Conservation (phyloP, 169 alveolate genomes). For the Amoebophrya sp. region DNA sequence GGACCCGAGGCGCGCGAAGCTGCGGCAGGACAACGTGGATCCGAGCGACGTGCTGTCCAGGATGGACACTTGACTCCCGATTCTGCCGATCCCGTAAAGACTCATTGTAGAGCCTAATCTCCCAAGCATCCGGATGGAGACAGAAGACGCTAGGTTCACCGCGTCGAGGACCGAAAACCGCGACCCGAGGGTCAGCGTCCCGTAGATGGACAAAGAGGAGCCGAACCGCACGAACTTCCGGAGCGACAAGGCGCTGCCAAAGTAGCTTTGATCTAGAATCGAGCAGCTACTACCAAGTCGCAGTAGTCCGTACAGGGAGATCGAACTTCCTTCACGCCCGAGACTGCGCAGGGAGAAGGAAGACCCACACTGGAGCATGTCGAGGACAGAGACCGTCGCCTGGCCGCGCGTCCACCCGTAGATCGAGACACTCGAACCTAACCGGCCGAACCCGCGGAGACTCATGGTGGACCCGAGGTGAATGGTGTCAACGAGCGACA, state of each 20-base stretch:
- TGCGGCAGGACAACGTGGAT: constrained; percentile 37
- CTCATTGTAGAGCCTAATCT: background rate
- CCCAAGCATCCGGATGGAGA: background rate
- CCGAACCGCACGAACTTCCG: constrained; percentile 18
- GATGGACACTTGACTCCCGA: background rate
- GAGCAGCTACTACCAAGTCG: background rate
- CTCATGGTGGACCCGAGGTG: background rate
- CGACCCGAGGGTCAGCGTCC: background rate
- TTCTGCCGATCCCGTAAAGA: background rate
- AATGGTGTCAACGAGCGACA: background rate
- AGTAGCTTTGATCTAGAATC: constrained; percentile 13
- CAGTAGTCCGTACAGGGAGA: background rate
- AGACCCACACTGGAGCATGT: background rate
- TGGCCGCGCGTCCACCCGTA: background rate
- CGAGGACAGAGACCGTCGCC: background rate
- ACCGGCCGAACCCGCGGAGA: background rate
- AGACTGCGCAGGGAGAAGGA: background rate
- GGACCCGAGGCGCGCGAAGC: constrained; percentile 42
- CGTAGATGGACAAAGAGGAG: background rate
- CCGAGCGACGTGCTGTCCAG: constrained; percentile 44
- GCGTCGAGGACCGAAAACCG: background rate
- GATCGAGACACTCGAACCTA: background rate
- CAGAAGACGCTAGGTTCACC: background rate
- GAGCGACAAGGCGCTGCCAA: constrained; percentile 3
- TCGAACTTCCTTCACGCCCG: background rate